A percentile compares a stretch with the other conserved stretches of the same genome.
phyloP scores from a whole-genome alignment of 108 stramenopile species.

The Skeletonema potamos region DNA sequence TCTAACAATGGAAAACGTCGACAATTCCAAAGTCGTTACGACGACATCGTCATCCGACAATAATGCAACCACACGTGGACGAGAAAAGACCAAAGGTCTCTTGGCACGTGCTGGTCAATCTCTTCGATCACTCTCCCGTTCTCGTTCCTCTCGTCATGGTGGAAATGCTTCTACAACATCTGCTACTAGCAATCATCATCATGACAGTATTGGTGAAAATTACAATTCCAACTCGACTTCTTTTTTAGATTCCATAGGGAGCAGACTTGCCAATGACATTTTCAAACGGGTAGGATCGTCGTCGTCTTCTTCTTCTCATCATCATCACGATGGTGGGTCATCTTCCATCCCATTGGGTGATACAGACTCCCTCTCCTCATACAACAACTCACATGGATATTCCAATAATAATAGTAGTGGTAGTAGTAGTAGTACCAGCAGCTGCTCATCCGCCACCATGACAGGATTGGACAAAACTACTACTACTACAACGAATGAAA shows the following conservation, averaged over 20 bases:
- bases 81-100: neutral
- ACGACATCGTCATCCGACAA: neutral
- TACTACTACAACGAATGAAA: neutral
- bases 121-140: conserved; percentile 26
- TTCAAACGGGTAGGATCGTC: neutral
- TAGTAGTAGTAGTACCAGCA: too few species aligned
- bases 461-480: neutral
- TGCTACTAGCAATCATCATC: too few species aligned
- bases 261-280: neutral
- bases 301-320: too few species aligned
- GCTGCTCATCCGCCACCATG: neutral
- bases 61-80: neutral
- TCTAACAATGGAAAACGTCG: neutral
- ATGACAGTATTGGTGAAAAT: neutral
- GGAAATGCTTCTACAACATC: too few species aligned
- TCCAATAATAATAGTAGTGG: neutral
- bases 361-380: neutral
- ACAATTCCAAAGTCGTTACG: neutral
- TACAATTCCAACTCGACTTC: too few species aligned
- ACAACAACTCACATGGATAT: neutral
- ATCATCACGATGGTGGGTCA: neutral
- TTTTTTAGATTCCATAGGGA: too few species aligned
- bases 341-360: neutral
- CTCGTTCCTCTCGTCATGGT: conserved; percentile 6
- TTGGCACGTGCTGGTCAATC: conserved; percentile 20